Base-by-base conservation (phyloP, 371 early-diverging fungal genomes). In the Paraphysoderma sedebokerense region DNA sequence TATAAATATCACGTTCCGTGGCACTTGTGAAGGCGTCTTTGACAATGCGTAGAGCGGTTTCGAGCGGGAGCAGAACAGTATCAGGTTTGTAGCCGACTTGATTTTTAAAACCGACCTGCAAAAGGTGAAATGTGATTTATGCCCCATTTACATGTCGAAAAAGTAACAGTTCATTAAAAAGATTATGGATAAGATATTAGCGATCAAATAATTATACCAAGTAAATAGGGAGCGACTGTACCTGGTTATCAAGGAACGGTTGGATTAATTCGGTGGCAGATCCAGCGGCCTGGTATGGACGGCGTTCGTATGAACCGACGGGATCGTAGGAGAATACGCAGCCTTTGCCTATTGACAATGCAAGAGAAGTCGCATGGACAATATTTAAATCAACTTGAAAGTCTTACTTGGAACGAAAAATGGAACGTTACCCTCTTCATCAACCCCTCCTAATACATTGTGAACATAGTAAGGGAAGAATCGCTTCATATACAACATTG, bases 1-100 rank as follows among this genome's bases (percentile, higher is more conserved):
- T 99, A 69, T 98, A 85, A 50, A 99, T 98, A 67, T 99, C 98
- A 56, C 98, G 85, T 68, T 99, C 99, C 5, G 98, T 83, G 28
- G 98, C 99, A 24, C 90, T 81, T 15, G 89, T 87, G 65, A 99
- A 99, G 17, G 98, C 90, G 56, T 97, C 99, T 60, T 86, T 90
- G 42, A 85, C 86, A 46, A 99, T 67, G 38, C 75, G 66, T 26
- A 83, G 49, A 9, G 80, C 92, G 46, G 74, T 62, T 9, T 86
- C 87, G 27, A 80, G 52, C 19, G 77, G 49, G 37, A 80, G 47
- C 5, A 60, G 63, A 15, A 41, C 35, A 11, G 31, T 27, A 12
- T 47, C 44, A 20, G 40, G 42, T 31, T 49, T 62, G 12, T 52
- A 46, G 36, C 42, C 59, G 41, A 61, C 57, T 59, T 76, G 79